These are phyloP conservation scores for Diutina catenulata DNA, from an alignment of 1,139 yeast genomes.

Conservation along the genomic window DNA sequence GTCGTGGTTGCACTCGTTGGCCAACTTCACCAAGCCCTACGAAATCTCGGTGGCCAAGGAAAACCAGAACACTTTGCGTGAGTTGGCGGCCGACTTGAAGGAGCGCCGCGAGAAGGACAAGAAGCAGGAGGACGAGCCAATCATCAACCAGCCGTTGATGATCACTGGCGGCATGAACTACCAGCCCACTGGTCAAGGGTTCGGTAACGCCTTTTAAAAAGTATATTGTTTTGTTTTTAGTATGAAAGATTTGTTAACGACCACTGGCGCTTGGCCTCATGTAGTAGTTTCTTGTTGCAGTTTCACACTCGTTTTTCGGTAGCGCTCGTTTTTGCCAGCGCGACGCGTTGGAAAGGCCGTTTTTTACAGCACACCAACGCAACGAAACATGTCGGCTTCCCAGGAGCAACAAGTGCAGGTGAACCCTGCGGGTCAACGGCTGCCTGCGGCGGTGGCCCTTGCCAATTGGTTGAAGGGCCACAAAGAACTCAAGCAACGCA, in stretches of 20 bases:
- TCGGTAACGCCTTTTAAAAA: constrained; percentile 40
- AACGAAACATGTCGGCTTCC: not conserved
- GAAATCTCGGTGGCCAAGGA: constrained; percentile 75
- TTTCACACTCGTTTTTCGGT: not conserved
- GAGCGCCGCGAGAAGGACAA: constrained; percentile 54
- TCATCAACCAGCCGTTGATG: constrained; percentile 45
- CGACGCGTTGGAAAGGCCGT: not conserved
- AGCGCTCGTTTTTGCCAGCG: not conserved
- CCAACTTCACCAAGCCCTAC: constrained; percentile 79
- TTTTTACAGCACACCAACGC: not conserved
- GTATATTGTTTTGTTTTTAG: not conserved
- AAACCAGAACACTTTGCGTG: constrained; percentile 55
- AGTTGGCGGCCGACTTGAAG: constrained; percentile 58
- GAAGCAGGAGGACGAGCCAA: constrained; percentile 28
- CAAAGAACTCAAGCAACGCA: constrained; percentile 59
- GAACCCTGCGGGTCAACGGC: constrained; percentile 9
- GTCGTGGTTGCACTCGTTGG: constrained; percentile 80
- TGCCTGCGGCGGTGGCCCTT: constrained; percentile 39
- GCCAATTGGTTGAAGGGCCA: constrained; percentile 65
- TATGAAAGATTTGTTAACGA: too few species aligned
- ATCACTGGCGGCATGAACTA: constrained; percentile 55
- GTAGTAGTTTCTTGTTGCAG: not conserved
- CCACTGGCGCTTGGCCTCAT: not conserved
- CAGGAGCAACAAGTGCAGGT: constrained; percentile 4
- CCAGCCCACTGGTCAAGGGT: constrained; percentile 59